phyloP scores from a whole-genome alignment of 768 basidiomycete genomes.

The Stropharia rugosoannulata region DNA sequence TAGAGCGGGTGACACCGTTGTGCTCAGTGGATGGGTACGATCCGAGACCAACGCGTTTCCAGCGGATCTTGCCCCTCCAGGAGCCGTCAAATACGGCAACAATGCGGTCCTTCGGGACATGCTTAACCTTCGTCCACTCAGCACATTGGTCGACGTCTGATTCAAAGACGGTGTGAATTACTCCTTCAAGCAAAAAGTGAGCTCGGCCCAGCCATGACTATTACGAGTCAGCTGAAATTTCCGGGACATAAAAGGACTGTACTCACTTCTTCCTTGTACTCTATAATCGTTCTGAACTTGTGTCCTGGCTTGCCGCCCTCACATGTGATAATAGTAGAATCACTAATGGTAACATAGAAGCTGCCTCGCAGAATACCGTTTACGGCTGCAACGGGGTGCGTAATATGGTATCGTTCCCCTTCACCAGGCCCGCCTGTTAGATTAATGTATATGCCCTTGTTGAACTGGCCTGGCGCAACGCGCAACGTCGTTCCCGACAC shows the following conservation, averaged over 20 bases:
- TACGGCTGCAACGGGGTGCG: slow-evolving; percentile 86
- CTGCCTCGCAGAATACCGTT: slow-evolving; percentile 91
- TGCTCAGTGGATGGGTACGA: slow-evolving; percentile 32
- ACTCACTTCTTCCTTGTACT: slow-evolving; percentile 94
- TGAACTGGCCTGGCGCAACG: slow-evolving; percentile 78
- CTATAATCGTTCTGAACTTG: slow-evolving; percentile 78
- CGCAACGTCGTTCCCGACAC: slow-evolving; percentile 87
- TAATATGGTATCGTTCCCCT: slow-evolving; percentile 84
- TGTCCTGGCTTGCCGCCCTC: slow-evolving; percentile 60
- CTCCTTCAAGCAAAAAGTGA: slow-evolving; percentile 83
- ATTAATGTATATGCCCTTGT: slow-evolving; percentile 86
- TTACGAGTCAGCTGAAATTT: not conserved
- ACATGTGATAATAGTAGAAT: slow-evolving; percentile 81
- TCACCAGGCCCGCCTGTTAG: slow-evolving; percentile 72
- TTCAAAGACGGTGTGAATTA: slow-evolving; percentile 80
- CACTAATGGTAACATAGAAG: slow-evolving; percentile 87
- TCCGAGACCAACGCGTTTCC: slow-evolving; percentile 57
- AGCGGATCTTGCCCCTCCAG: slow-evolving; percentile 84
- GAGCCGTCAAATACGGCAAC: slow-evolving; percentile 86
- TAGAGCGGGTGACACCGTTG: slow-evolving; percentile 33
- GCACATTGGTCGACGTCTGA: slow-evolving; percentile 55
- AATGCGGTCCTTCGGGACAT: slow-evolving; percentile 77
- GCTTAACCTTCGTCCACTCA: slow-evolving; percentile 85
- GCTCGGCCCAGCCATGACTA: slow-evolving; percentile 90
- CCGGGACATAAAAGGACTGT: not conserved